These are phyloP conservation scores for Oryza officinalis DNA, from an alignment of 176 grass and related monocot species.

Conservation along the genomic window DNA sequence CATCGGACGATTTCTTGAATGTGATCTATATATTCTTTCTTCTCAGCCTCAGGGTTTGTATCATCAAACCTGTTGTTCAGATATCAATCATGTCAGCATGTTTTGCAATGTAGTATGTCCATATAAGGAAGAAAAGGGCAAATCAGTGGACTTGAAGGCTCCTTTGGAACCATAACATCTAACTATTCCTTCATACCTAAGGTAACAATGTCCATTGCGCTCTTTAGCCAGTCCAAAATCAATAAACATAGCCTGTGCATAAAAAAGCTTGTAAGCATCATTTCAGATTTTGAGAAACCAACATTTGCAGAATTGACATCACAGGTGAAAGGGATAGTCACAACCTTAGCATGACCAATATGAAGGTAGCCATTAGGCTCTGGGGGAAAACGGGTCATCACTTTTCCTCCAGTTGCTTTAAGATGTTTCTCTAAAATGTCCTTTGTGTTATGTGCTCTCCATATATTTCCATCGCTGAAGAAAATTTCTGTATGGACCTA, in stretches of 20 bases:
- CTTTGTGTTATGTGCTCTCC: conserved; percentile 89
- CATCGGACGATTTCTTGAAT: conserved; percentile 88
- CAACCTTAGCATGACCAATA: conserved; percentile 97
- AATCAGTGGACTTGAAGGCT: conserved; percentile 20
- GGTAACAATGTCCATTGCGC: conserved; percentile 82
- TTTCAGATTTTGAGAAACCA: conserved; percentile 5
- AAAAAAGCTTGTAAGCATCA: conserved; percentile 38
- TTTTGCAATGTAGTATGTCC: neutral
- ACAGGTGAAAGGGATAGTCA: neutral
- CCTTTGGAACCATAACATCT: neutral
- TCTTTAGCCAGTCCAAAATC: conserved; percentile 98
- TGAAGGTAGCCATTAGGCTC: conserved; percentile 98
- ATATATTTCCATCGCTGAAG: conserved; percentile 81
- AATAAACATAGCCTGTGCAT: conserved; percentile 94
- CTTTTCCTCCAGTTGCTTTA: conserved; percentile 89
- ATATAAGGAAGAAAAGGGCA: neutral
- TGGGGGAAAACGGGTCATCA: conserved; percentile 92
- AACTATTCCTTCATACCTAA: conserved; percentile 56
- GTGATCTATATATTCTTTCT: conserved; percentile 96
- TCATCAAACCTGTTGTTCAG: conserved; percentile 89
- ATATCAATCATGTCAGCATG: neutral
- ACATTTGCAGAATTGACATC: neutral
- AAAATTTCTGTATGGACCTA: conserved; percentile 99
- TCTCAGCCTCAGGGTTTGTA: conserved; percentile 98
- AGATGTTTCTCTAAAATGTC: conserved; percentile 84